phyloP scores from a whole-genome alignment of 179 eudicot genomes.

The Beta lomatogona region DNA sequence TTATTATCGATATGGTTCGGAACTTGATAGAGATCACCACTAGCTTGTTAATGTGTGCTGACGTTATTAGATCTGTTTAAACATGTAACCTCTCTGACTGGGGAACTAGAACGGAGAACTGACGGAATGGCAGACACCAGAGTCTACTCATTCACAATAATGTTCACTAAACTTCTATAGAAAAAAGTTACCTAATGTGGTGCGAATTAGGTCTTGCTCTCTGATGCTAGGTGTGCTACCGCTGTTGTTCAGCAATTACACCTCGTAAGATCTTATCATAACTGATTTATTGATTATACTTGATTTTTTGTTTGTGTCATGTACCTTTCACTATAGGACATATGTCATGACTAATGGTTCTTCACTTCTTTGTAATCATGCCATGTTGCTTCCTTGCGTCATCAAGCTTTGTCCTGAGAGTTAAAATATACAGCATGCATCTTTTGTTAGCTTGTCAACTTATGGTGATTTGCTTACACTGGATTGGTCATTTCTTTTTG shows the following conservation, averaged over 20 bases:
- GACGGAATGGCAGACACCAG: neutral
- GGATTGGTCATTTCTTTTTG: neutral
- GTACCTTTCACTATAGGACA: neutral
- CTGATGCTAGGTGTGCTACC: slow-evolving; percentile 10
- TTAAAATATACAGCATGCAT: neutral
- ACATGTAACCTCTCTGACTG: too few relatives aligned
- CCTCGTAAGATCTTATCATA: neutral
- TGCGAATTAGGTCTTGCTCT: neutral
- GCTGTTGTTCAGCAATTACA: neutral
- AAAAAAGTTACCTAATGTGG: neutral
- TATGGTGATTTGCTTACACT: too few relatives aligned
- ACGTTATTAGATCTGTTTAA: too few relatives aligned
- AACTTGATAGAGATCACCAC: too few relatives aligned
- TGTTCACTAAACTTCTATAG: neutral
- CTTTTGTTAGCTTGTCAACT: neutral
- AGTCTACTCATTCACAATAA: neutral
- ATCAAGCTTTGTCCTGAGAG: neutral
- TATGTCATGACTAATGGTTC: neutral
- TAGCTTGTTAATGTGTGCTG: too few relatives aligned
- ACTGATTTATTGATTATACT: neutral
- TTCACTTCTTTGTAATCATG: too few relatives aligned
- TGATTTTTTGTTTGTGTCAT: neutral
- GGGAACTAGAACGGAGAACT: too few relatives aligned
- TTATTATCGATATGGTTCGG: too few relatives aligned
- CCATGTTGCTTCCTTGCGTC: neutral